Base-by-base conservation (phyloP, 768 basidiomycete species). In the Rhodosporidiobolus sp. region DNA sequence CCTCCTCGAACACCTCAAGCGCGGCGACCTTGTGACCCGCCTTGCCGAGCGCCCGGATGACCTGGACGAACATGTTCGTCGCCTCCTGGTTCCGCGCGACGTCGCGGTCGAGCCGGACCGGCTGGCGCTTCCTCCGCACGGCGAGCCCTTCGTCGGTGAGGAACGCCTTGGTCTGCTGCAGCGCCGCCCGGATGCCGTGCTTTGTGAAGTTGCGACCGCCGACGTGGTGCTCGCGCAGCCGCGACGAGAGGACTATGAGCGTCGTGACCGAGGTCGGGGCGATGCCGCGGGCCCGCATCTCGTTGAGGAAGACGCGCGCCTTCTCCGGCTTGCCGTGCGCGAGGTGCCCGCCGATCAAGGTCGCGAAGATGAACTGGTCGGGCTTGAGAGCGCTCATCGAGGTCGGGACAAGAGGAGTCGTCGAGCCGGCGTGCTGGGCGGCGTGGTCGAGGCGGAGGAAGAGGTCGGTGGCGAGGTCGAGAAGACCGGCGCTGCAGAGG, bases 301-400 rank as follows among this genome's bases (percentile, higher is more conserved):
- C 86, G 32, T 88, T 85, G 77, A 90, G 89, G 10, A 90, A 83
- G 26, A 80, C 83, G 82, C 84, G 87, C 4, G 93, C 92, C 56
- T 82, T 82, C 10, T 78, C 74, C 63, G 82, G 83, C 45, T 89
- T 82, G 7, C 86, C 85, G 4, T 77, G 74, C 26, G 86, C 86
- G 65, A 95, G 82, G 79, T 87, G 89, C 0, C 88, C 89, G 12
- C 85, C 84, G 84, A 93, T 88, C 79, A 95, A 81, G 78, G 89
- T 87, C 34, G 90, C 90, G 71, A 91, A 83, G 55, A 88, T 82
- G 78, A 87, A 69, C 54, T 72, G 66, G 69, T 77, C 69, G 24
- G 71, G 64, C 50, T 54, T 48, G 55, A 65, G 30, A 8, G 22
- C n/a, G 5, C 38, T 45, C 63, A 56, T 63, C n/a, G 63, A 28